Evolutionary conservation across 345 rosid genomes (phyloP), one percentile per base, ranked within the genome.

Genomic region (Linum lewisii): DNA sequence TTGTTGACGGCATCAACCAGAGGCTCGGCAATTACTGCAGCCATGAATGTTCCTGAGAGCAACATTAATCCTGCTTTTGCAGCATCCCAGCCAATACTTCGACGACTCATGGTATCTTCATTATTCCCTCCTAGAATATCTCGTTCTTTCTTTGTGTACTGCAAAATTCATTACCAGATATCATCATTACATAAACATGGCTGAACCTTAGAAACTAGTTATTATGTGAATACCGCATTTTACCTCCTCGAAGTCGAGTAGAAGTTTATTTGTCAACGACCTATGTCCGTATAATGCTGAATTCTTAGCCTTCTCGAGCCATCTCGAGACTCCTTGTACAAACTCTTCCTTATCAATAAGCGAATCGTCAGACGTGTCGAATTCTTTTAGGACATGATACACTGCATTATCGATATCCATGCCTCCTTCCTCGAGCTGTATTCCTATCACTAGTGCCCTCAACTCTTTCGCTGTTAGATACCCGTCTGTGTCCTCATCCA

Each of bases 271-370:
- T 8, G 25, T 52, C 56, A 3, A 6, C 15, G 25, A 24, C 56
- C 56, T 52, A 24, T 52, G 23, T 21, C 24, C 23, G 20, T 21
- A 24, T 9, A 21, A 2, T 52, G 56, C 23, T 9, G 56, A 52
- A 24, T 52, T 21, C 56, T 24, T 52, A 11, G 24, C 56, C 56
- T 52, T 24, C 56, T 52, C 56, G 14, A 75, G 60, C 67, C 68
- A 68, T 54, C 45, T 63, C 5, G 42, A 52, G 15, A 75, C 5
- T 34, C 78, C 74, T 1, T 25, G 2, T 16, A 60, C 37, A 47
- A 79, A 79, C 47, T 79, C 78, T 2, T 71, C 77, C 24, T 62
- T 62, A 11, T 64, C 42, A 32, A 79, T 64, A 59, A 25, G 25
- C 1, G 58, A 1, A 9, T 73, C 67, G 18, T 63, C 49, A 23